phyloP scores from a whole-genome alignment of 352 stramenopile species.

The Globisporangium cylindrosporum region DNA sequence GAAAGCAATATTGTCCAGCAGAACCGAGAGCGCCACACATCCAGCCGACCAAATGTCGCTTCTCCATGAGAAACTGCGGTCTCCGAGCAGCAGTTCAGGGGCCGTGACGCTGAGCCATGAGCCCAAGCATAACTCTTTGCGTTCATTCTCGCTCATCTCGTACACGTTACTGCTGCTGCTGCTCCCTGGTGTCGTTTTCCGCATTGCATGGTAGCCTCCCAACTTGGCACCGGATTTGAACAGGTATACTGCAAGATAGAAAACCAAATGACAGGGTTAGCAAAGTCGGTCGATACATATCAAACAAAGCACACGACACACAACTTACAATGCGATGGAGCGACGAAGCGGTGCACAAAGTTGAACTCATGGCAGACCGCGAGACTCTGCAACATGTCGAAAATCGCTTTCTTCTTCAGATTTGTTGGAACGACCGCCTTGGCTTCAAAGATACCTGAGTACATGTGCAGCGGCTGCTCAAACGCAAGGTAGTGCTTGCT shows the following conservation, averaged over 20 bases:
- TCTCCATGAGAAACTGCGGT: conserved; percentile 64
- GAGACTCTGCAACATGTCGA: conserved; percentile 64
- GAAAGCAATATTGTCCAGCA: conserved; percentile 64
- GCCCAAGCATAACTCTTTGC: conserved; percentile 71
- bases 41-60: conserved; percentile 76
- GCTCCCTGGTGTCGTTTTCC: conserved; percentile 27
- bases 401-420: conserved; percentile 67
- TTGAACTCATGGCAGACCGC: conserved; percentile 60
- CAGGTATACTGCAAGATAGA: conserved; percentile 47
- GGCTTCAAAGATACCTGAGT: conserved; percentile 70
- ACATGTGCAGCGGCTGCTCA: conserved; percentile 75
- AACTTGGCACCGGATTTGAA: conserved; percentile 66
- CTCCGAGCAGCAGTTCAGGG: conserved; percentile 72
- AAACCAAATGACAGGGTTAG: conserved; percentile 1
- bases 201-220: conserved; percentile 67
- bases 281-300: neutral
- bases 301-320: neutral
- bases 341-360: conserved; percentile 80
- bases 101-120: conserved; percentile 63
- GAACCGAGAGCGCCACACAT: conserved; percentile 58
- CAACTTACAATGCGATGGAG: conserved; percentile 47
- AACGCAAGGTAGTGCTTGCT: conserved; percentile 76
- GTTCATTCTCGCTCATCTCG: conserved; percentile 70
- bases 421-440: conserved; percentile 37
- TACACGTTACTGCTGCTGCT: conserved; percentile 36